A percentile compares a stretch with the other conserved stretches of the same genome.
phyloP scores from a whole-genome alignment of 352 stramenopile genomes.

The Phytophthora megakarya region DNA sequence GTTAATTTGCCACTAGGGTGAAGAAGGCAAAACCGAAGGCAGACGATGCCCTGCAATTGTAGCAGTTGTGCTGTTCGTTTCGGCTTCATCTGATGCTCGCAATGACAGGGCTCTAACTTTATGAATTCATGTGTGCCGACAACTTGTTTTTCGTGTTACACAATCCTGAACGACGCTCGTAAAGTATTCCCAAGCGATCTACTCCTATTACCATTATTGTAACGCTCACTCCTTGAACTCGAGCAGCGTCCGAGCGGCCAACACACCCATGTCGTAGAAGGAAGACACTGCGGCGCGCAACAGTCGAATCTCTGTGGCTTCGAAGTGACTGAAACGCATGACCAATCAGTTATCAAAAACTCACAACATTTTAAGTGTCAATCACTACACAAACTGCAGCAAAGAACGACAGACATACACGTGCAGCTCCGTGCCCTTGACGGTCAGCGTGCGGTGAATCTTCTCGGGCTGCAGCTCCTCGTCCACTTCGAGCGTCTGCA shows the following conservation, averaged over 20 bases:
- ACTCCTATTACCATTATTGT: too few species aligned
- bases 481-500: slow-evolving; percentile 88
- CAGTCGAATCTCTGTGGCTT: slow-evolving; percentile 83
- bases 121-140: slow-evolving; percentile 30
- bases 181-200: too few species aligned
- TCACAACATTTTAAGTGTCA: slow-evolving; percentile 3
- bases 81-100: slow-evolving; percentile 3
- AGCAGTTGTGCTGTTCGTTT: slow-evolving; percentile 6
- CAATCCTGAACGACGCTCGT: too few species aligned
- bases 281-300: slow-evolving; percentile 84
- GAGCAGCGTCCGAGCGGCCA: slow-evolving; percentile 75
- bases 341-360: slow-evolving; percentile 10
- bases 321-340: slow-evolving; percentile 63
- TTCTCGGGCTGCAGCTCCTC: slow-evolving; percentile 87
- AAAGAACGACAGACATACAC: slow-evolving; percentile 52
- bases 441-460: slow-evolving; percentile 73
- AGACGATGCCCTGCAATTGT: background rate
- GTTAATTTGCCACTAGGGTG: slow-evolving; percentile 35
- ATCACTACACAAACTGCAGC: background rate
- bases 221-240: slow-evolving; percentile 76
- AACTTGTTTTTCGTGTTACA: background rate
- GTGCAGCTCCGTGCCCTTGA: slow-evolving; percentile 65
- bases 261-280: slow-evolving; percentile 87
- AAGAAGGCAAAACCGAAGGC: slow-evolving; percentile 6
- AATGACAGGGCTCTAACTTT: slow-evolving; percentile 25